Percentiles rank a stretch among this genome's conserved stretches.
Evolutionary conservation across 805 yeast species (phyloP).

Genomic region (Candida sithepensis): DNA sequence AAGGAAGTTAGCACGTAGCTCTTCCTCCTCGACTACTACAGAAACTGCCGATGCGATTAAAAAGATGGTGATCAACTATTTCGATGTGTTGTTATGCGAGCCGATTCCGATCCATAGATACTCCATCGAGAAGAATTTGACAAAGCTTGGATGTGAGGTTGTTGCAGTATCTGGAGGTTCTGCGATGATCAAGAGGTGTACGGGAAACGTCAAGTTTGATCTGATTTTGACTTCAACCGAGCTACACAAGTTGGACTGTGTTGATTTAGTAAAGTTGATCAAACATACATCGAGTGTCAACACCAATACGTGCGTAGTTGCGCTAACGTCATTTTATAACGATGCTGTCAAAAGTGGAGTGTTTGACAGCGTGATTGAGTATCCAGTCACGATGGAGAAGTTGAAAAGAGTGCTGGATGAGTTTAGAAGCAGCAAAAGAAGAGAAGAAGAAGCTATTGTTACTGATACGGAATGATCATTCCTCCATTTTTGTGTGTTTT

Average conservation of each 20-base stretch:
- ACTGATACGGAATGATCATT: constrained; percentile 31
- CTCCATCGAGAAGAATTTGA: constrained; percentile 59
- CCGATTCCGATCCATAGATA: constrained; percentile 81
- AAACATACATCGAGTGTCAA: constrained; percentile 76
- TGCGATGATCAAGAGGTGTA: constrained; percentile 75
- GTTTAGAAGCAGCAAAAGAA: constrained; percentile 17
- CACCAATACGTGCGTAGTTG: constrained; percentile 71
- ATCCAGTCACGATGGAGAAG: constrained; percentile 50
- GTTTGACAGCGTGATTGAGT: constrained; percentile 71
- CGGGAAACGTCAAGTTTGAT: constrained; percentile 82
- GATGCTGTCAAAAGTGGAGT: constrained; percentile 55
- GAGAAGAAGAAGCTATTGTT: constrained; percentile 31
- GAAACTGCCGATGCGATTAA: constrained; percentile 16
- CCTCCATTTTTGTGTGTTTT: too few species aligned
- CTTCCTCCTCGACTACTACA: constrained; percentile 24
- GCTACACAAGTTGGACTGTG: constrained; percentile 61
- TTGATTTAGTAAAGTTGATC: constrained; percentile 74
- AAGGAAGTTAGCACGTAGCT: constrained; percentile 27
- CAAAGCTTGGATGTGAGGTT: constrained; percentile 72
- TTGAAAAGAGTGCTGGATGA: constrained; percentile 29
- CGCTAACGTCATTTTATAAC: constrained; percentile 64
- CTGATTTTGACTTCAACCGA: constrained; percentile 73
- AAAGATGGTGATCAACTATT: constrained; percentile 20
- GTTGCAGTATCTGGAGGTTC: constrained; percentile 76
- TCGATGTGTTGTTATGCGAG: constrained; percentile 80